A percentile compares a stretch with the other conserved stretches of the same genome.
Conservation (phyloP, 2,329 filamentous ascomycete genomes). For the Ciborinia camelliae region DNA sequence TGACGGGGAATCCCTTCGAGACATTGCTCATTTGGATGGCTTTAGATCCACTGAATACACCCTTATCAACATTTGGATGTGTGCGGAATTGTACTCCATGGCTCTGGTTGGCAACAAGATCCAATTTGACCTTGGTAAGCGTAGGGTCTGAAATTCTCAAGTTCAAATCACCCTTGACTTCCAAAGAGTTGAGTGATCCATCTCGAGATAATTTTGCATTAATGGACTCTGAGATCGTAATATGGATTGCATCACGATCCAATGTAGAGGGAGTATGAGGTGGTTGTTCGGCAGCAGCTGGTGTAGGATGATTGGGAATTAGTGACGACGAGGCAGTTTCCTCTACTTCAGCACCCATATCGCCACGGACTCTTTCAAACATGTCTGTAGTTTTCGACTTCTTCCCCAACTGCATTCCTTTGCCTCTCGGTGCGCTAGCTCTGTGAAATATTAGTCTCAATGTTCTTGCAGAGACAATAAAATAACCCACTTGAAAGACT, state of each 20-base stretch:
- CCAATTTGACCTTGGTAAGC: slow-evolving; percentile 88
- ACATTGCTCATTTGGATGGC: slow-evolving; percentile 87
- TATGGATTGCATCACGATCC: slow-evolving; percentile 81
- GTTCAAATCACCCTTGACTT: slow-evolving; percentile 88
- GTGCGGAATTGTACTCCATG: slow-evolving; percentile 90
- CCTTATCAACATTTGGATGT: slow-evolving; percentile 93
- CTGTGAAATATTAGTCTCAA: slow-evolving; percentile 36
- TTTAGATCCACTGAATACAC: slow-evolving; percentile 77
- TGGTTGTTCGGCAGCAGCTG: slow-evolving; percentile 51
- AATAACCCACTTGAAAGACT: slow-evolving; percentile 68
- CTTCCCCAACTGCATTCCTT: slow-evolving; percentile 99
- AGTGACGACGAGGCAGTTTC: slow-evolving; percentile 61
- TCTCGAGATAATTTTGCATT: slow-evolving; percentile 85
- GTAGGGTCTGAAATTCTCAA: slow-evolving; percentile 84
- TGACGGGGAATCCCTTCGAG: slow-evolving; percentile 85
- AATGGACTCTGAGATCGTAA: slow-evolving; percentile 87
- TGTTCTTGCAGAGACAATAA: slow-evolving; percentile 30
- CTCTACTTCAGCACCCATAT: slow-evolving; percentile 83
- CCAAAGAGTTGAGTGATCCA: slow-evolving; percentile 78
- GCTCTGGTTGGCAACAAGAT: slow-evolving; percentile 69
- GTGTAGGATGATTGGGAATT: slow-evolving; percentile 51
- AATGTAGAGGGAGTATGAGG: slow-evolving; percentile 58
- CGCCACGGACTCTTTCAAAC: slow-evolving; percentile 90
- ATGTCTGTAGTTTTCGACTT: slow-evolving; percentile 98
- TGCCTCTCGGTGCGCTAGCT: slow-evolving; percentile 72